These are phyloP conservation scores for Tetrahymena borealis DNA, from an alignment of 73 alveolate genomes.

Conservation along the genomic window DNA sequence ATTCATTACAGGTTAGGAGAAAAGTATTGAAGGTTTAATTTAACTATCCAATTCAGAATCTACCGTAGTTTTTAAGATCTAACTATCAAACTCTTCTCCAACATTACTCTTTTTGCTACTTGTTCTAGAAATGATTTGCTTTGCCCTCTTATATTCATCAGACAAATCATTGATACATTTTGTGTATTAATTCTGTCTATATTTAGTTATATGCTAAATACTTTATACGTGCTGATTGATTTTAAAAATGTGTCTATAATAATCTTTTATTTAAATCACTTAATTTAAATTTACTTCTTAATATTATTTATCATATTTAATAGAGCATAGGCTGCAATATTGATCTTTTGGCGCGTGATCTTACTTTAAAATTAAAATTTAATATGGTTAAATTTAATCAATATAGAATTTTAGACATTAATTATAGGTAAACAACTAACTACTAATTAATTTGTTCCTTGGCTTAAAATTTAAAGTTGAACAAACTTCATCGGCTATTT, in stretches of 20 bases:
- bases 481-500: too few relatives aligned
- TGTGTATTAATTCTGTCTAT: background rate
- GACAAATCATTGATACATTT: background rate
- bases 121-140: background rate
- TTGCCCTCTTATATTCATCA: background rate
- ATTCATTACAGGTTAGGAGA: background rate
- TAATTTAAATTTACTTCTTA: background rate
- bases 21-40: background rate
- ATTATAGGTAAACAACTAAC: too few relatives aligned
- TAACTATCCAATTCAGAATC: background rate
- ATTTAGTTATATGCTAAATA: background rate
- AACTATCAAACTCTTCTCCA: background rate
- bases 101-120: background rate
- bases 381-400: background rate
- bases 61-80: background rate
- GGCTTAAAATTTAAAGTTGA: too few relatives aligned
- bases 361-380: background rate
- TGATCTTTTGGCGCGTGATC: background rate
- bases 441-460: too few relatives aligned
- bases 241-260: background rate
- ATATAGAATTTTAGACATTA: too few relatives aligned
- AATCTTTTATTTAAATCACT: background rate
- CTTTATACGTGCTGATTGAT: background rate
- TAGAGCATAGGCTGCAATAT: background rate
- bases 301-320: background rate